Evolutionary conservation across 2,329 filamentous ascomycete genomes (phyloP), one percentile per base, ranked within the genome.

Genomic region (Nothophaeocryptopus gaeumannii): DNA sequence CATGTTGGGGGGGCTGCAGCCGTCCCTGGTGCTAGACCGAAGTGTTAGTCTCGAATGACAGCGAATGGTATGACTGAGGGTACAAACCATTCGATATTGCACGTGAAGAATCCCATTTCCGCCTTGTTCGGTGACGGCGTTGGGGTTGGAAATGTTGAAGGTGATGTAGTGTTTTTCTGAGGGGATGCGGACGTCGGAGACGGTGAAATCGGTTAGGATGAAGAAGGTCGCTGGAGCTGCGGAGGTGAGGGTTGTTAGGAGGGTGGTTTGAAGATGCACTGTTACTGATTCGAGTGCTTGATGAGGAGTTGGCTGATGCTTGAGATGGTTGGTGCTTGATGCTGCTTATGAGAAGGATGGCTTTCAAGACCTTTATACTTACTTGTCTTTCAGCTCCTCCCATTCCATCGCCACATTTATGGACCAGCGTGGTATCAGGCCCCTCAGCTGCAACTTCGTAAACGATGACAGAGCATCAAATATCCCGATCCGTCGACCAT

Each of bases 101-200:
- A 56, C n/a, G 45, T 47, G 3, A 45, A 36, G 1, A 48, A 48
- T 14, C 3, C 34, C 34, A 9, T 38, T 29, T 14, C 55, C 51
- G 35, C 57, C 58, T 51, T 59, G 57, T 45, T 59, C 58, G 49
- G 35, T 50, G 10, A 55, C 55, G 13, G 54, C 55, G 20, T 51
- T 39, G 7, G 58, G 57, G 47, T 58, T 57, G 48, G 49, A 53
- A 47, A 61, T 48, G 20, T 50, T 55, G 55, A 59, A 61, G 43
- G 31, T 49, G 31, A 61, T 33, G 47, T 13, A 29, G 54, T 60
- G 53, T 33, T 30, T 38, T 13, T 48, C 40, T 7, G 50, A 41
- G 26, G 50, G 47, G 12, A 51, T 39, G 40, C 37, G 45, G 45
- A 48, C 36, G 41, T 58, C 55, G 45, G 32, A 45, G 36, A 41